Base-by-base conservation (phyloP, 1,139 yeast genomes). In the Suhomyces taliae region DNA sequence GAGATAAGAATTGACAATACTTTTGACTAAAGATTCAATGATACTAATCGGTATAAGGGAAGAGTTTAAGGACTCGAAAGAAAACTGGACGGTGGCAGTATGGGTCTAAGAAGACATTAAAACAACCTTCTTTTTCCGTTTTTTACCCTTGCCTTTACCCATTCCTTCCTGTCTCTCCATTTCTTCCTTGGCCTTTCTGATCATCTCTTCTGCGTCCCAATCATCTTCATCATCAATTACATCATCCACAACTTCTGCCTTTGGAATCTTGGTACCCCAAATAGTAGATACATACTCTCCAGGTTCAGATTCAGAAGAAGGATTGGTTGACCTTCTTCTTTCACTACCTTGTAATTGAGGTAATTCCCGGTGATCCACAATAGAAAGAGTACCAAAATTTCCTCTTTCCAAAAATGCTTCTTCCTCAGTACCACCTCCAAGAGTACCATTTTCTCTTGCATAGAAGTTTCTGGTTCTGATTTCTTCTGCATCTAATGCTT, bases 401-500 rank as follows among this genome's bases (percentile, higher is more conserved):
- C 60, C 66, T 39, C 50, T 34, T 24, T 50, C 54, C 24, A 52
- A 53, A 43, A 49, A 49, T 26, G 55, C 59, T 37, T 50, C 46
- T 6, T 34, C 7, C n/a, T 41, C 45, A 2, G 33, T 39, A 10
- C 40, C 43, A 19, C 24, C 24, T 7, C 27, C 19, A 2, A 38
- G 19, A 2, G 51, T 52, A 37, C 70, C 76, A 57, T 83, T 84
- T 56, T 84, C 90, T 26, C 76, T 62, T 46, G 77, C 77, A 57
- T 74, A 85, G 55, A 85, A 85, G 47, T 80, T 75, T 40, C 78
- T 66, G 0, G 82, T 79, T 49, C 76, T 76, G 37, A 70, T 61
- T 56, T 90, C 96, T 50, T 85, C 82, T 49, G 80, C 79, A 41
- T 72, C 73, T 52, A 85, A 78, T 31, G 90, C 91, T 29, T 77